phyloP scores from a whole-genome alignment of 1,139 yeast genomes.

The Candida sp. region DNA sequence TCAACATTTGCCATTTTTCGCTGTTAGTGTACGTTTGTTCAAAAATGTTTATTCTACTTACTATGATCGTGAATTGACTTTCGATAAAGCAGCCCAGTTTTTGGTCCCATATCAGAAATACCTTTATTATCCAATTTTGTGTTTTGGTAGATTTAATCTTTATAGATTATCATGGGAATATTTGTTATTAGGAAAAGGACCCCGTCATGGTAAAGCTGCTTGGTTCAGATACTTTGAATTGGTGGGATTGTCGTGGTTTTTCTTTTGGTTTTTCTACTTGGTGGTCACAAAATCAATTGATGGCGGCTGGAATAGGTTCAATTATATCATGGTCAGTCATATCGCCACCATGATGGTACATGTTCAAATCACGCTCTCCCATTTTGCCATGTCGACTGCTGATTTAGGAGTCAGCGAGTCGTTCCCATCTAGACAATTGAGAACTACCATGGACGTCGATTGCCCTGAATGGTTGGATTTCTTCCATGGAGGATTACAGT shows the following conservation, averaged over 20 bases:
- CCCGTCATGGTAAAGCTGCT: constrained; percentile 76
- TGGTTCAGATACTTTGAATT: constrained; percentile 83
- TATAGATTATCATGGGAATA: constrained; percentile 82
- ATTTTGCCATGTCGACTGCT: constrained; percentile 91
- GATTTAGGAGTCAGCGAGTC: constrained; percentile 80
- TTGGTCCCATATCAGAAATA: constrained; percentile 65
- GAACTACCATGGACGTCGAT: constrained; percentile 95
- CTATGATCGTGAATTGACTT: constrained; percentile 63
- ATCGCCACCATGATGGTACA: constrained; percentile 85
- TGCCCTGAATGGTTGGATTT: constrained; percentile 93
- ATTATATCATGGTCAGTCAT: constrained; percentile 71
- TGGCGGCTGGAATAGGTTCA: constrained; percentile 48
- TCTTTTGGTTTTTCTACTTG: constrained; percentile 77
- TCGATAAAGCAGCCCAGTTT: constrained; percentile 61
- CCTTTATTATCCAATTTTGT: constrained; percentile 72
- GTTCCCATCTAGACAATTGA: constrained; percentile 75
- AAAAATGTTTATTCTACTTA: constrained; percentile 73
- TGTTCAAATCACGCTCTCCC: constrained; percentile 86
- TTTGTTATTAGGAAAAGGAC: constrained; percentile 70
- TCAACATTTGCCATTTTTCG: constrained; percentile 89
- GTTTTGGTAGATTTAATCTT: constrained; percentile 83
- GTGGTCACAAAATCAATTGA: constrained; percentile 51
- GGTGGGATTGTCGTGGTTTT: constrained; percentile 62
- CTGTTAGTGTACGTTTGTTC: constrained; percentile 72
- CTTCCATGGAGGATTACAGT: constrained; percentile 89